These are phyloP conservation scores for Heliamphora pulchella DNA, from an alignment of 179 eudicot genomes.

Conservation along the genomic window DNA sequence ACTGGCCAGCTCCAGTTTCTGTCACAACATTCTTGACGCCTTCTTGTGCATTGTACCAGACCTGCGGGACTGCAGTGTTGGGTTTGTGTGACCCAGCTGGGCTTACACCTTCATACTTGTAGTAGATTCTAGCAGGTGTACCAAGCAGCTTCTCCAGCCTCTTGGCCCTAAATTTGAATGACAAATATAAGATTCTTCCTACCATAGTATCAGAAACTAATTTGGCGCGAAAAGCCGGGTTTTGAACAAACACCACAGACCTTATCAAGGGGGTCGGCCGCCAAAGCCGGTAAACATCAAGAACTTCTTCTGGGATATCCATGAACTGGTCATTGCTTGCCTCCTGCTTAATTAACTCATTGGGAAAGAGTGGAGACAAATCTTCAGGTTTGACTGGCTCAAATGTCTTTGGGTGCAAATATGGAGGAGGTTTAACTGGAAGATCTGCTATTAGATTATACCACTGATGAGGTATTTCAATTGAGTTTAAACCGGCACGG, in stretches of 20 bases:
- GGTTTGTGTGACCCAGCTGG: conserved; percentile 99
- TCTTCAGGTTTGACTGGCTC: conserved; percentile 72
- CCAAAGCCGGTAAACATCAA: conserved; percentile 77
- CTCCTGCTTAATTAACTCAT: conserved; percentile 84
- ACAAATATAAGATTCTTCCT: conserved; percentile 19
- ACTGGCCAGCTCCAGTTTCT: conserved; percentile 98
- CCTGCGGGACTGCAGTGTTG: conserved; percentile 92
- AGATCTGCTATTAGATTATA: conserved; percentile 82
- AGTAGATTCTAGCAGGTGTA: conserved; percentile 90
- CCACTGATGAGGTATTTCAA: conserved; percentile 77
- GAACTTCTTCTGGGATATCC: conserved; percentile 83
- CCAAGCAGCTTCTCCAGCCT: conserved; percentile 90
- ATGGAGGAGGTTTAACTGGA: conserved; percentile 85
- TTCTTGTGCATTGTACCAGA: conserved; percentile 75
- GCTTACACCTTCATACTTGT: conserved; percentile 94
- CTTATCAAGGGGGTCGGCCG: conserved; percentile 96
- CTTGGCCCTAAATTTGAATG: conserved; percentile 59
- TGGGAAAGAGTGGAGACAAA: conserved; percentile 68
- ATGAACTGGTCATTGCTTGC: conserved; percentile 51
- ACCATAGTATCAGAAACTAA: not conserved
- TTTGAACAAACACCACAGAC: conserved; percentile 26
- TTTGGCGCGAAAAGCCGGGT: not conserved
- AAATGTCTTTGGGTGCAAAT: conserved; percentile 70
- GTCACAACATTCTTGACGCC: conserved; percentile 88
- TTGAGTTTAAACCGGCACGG: conserved; percentile 23